A percentile compares a stretch with the other conserved stretches of the same genome.
Conservation (phyloP, 2,329 filamentous ascomycete genomes). For the Fusarium metavorans region DNA sequence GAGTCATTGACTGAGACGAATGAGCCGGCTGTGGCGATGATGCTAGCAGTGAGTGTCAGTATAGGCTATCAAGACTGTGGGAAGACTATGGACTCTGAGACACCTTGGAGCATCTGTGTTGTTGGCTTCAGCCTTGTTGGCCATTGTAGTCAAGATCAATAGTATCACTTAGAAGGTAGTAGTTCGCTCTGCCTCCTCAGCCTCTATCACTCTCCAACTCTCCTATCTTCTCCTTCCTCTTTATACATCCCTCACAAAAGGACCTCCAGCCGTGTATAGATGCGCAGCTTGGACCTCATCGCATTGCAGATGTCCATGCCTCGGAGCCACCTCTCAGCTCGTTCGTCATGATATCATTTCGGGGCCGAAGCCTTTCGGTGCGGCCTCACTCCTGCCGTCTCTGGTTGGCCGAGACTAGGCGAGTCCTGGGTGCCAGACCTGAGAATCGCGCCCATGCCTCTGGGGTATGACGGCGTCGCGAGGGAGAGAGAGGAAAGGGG, state of each 20-base stretch:
- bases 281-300: constrained; percentile 1
- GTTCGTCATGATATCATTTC: constrained; percentile 13
- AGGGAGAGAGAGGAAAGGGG: not conserved
- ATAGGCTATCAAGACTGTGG: not conserved
- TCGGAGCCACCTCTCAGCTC: not conserved
- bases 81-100: not conserved
- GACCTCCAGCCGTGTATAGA: not conserved
- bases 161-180: not conserved
- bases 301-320: not conserved
- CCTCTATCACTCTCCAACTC: not conserved
- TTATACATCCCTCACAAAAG: not conserved
- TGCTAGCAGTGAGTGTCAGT: constrained; percentile 11
- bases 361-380: constrained; percentile 1
- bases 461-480: constrained; percentile 35
- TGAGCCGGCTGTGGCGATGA: not conserved
- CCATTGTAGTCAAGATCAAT: constrained; percentile 15
- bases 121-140: constrained; percentile 15
- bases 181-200: not conserved
- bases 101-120: constrained; percentile 12
- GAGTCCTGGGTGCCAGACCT: constrained; percentile 18
- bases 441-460: constrained; percentile 16
- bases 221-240: not conserved
- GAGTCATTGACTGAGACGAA: not conserved
- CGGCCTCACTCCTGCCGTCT: not conserved
- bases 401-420: constrained; percentile 39